These are phyloP conservation scores for Eucalyptus leucophloia DNA, from an alignment of 345 rosid species.

Conservation along the genomic window DNA sequence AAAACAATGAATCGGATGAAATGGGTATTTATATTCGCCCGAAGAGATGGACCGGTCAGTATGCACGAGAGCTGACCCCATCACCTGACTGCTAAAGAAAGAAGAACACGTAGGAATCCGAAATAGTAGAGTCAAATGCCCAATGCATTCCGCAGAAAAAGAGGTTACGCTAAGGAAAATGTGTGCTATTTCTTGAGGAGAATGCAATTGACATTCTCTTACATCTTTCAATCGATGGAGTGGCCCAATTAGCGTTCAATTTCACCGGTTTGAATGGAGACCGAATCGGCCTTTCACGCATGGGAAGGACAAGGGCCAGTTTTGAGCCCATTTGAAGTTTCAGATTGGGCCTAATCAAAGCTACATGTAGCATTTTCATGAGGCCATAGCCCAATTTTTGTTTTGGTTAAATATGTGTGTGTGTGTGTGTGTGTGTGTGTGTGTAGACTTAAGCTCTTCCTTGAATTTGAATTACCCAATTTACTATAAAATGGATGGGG, in stretches of 20 bases:
- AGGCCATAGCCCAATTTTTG: neutral
- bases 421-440: too few species aligned
- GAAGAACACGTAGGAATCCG: neutral
- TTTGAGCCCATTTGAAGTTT: neutral
- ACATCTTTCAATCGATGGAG: neutral
- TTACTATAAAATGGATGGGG: neutral
- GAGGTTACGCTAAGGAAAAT: neutral
- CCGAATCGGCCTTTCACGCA: neutral
- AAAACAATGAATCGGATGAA: neutral
- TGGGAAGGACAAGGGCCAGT: neutral
- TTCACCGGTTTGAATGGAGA: neutral
- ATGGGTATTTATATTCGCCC: accelerated
- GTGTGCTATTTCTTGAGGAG: neutral
- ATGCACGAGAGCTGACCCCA: accelerated
- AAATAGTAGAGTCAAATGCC: neutral
- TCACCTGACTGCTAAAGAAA: neutral
- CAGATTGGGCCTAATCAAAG: neutral
- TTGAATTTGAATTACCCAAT: neutral
- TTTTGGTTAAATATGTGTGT: too few species aligned
- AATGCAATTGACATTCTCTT: neutral
- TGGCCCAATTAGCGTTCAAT: neutral
- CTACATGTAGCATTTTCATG: neutral
- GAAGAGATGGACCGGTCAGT: neutral
- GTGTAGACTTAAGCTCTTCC: neutral
- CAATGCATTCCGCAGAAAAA: neutral